phyloP scores from a whole-genome alignment of 441 rosid species.

The Populus hybrid region DNA sequence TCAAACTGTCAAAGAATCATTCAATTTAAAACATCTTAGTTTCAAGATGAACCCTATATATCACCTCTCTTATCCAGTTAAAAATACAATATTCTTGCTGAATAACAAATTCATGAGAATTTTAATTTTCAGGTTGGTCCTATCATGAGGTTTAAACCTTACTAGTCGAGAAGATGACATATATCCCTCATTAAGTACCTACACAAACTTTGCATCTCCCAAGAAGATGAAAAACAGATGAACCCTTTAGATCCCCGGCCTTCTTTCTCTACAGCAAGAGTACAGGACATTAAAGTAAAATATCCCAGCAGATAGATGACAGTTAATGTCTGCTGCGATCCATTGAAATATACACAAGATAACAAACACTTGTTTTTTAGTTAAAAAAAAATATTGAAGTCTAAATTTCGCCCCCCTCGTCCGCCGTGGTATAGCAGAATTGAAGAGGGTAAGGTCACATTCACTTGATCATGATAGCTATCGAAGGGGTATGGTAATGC shows the following conservation, averaged over 20 bases:
- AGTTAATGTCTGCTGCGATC: background rate
- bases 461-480: constrained; percentile 27
- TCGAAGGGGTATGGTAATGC: constrained; percentile 5
- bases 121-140: background rate
- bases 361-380: background rate
- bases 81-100: background rate
- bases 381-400: background rate
- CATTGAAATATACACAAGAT: background rate
- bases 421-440: constrained; percentile 30
- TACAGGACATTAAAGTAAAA: background rate
- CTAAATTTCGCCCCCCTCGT: constrained; percentile 32
- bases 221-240: background rate
- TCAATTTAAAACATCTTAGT: background rate
- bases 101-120: background rate
- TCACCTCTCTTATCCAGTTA: background rate
- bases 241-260: background rate
- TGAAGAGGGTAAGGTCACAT: constrained; percentile 16
- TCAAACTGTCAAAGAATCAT: background rate
- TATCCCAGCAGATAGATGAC: background rate
- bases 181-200: background rate
- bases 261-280: background rate
- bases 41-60: background rate
- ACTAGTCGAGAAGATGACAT: background rate
- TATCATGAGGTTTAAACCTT: background rate
- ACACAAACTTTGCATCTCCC: background rate